Base-by-base conservation (phyloP, 257 asterid genomes). In the Lantana camara region DNA sequence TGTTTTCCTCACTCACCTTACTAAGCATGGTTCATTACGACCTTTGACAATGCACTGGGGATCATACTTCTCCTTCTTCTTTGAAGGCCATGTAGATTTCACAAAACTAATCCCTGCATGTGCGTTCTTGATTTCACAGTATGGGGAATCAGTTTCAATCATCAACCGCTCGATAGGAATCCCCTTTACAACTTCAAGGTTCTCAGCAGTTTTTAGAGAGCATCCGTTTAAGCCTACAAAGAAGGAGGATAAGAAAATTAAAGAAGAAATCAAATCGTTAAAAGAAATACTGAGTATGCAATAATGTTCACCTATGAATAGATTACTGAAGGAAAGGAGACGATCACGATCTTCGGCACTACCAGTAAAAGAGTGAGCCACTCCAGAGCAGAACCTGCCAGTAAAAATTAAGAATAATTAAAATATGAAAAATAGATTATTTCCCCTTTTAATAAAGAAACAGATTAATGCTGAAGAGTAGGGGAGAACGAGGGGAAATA, bases 121-220 rank as follows among this genome's bases (percentile, higher is more conserved):
- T 10, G 96, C 84, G 70, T 79, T 93, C 82, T 88, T 93, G 66
- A 93, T 90, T 79, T 87, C 99, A 64, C 96, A 93, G 66, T 93
- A 93, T 15, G 99, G 97, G 30, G 99, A 87, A 77, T 93, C 99
- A 4, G 97, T 93, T 75, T 93, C 99, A 47, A 90, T 90, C 97
- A 93, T 87, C 87, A 93, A 77, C 60, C 89, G 73, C 64, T 85
- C 95, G 24, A 74, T 21, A 15, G 96, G 96, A 75, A 93, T 90
- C 17, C 95, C 95, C 75, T 78, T 88, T 14, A 93, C 92, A 64
- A 87, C 92, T 23, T 93, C 92, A 69, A 93, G 89, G 78, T 93
- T 93, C 79, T 90, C 96, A 12, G 83, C 75, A 11, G 81, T 85
- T 81, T 80, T 89, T 53, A 92, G 78, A 53, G 98, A 92, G 73